Evolutionary conservation across 2,329 filamentous ascomycete species (phyloP).

Genomic region (Aspergillus neotritici): DNA sequence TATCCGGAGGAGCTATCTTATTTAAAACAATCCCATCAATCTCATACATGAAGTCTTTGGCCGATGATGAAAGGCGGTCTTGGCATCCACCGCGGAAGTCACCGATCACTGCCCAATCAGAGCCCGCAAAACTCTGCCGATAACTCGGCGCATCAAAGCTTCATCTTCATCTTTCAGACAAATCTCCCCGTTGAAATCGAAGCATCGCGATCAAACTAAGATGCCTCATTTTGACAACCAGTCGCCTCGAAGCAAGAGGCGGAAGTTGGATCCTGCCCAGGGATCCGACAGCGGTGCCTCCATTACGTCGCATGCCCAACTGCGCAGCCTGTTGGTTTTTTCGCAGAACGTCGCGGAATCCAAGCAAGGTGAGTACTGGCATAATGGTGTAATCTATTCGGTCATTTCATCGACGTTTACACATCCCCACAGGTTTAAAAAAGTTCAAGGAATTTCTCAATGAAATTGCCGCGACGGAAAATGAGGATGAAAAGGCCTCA

Average conservation of each 20-base stretch:
- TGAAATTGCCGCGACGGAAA: conserved; percentile 33
- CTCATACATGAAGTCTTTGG: too few species aligned
- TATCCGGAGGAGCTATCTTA: too few species aligned
- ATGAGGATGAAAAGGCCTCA: conserved; percentile 31
- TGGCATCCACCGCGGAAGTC: background rate
- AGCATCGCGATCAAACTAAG: conserved; percentile 13
- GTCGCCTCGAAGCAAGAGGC: conserved; percentile 33
- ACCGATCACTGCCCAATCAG: conserved; percentile 11
- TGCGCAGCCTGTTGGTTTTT: conserved; percentile 64
- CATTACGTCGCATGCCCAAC: conserved; percentile 54
- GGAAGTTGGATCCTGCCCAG: conserved; percentile 31
- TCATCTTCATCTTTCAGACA: background rate
- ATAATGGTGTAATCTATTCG: background rate
- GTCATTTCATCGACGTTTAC: conserved; percentile 1
- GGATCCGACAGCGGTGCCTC: conserved; percentile 13
- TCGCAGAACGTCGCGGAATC: conserved; percentile 58
- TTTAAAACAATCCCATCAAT: too few species aligned
- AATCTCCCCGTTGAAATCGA: conserved; percentile 3
- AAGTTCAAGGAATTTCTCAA: conserved; percentile 42
- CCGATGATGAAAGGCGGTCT: too few species aligned
- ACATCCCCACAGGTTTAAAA: conserved; percentile 31
- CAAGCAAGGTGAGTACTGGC: conserved; percentile 57
- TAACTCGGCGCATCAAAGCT: background rate
- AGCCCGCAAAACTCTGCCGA: conserved; percentile 16
- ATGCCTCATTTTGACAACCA: conserved; percentile 34